Base-by-base conservation (phyloP, 257 asterid species). In the Solanum rostratum region DNA sequence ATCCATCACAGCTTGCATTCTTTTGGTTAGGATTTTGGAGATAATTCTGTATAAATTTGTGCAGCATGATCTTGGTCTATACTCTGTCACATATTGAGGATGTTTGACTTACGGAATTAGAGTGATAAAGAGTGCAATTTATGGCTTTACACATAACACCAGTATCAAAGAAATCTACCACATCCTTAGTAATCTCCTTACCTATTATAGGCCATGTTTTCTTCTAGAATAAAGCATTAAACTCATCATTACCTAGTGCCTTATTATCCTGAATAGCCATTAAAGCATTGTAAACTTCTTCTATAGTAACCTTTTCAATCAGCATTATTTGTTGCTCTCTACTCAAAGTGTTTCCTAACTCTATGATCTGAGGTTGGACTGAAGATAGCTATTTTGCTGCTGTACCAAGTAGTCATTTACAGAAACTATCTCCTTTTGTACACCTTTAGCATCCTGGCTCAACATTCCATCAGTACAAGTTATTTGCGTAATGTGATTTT, bases 381-480 rank as follows among this genome's bases (percentile, higher is more conserved):
- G 0, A 1, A 22, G 63, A 8, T 57, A 57, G 1, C 20, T 57
- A 0, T 11, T 9, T 57, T 8, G 6, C 5, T 57, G 4, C 0
- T 57, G 1, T 57, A 57, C 63, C 63, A 4, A 57, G 20, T 9
- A 20, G 2, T 1, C 29, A 13, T 20, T 4, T 20, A 1, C 8
- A 57, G 63, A 57, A 9, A 57, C 6, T 19, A 3, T 57, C 27
- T 57, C 13, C 14, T 20, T 6, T 19, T 57, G 29, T 57, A 20
- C 20, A 20, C 14, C 29, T 7, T 57, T 18, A 3, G 1, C 27
- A 20, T 57, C 27, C 1, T 57, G 1, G 8, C 3, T 57, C 20
- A 55, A 12, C 20, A 8, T 8, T 55, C 63, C 13, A 55, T 4
- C 0, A 19, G 63, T 13, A 57, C 9, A 1, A 3, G 1, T 57